phyloP scores from a whole-genome alignment of 805 yeast species.

The Metschnikowia peoriensis region DNA sequence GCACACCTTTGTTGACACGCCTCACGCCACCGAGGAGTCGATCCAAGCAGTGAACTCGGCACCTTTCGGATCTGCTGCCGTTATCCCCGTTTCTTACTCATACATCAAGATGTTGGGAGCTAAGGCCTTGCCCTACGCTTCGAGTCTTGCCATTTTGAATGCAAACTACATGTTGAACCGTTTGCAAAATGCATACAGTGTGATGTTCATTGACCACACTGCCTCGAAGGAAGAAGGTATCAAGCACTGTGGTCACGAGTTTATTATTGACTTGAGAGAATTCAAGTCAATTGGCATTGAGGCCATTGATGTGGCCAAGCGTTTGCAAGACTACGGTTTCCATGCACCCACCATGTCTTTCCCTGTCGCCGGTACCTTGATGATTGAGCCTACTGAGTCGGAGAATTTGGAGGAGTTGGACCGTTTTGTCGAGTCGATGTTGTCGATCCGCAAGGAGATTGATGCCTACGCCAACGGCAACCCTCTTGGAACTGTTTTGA shows the following conservation, averaged over 20 bases:
- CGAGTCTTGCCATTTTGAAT: slow-evolving; percentile 86
- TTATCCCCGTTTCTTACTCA: slow-evolving; percentile 89
- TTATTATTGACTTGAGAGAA: slow-evolving; percentile 85
- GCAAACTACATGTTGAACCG: slow-evolving; percentile 93
- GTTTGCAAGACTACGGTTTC: slow-evolving; percentile 97
- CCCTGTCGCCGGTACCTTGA: slow-evolving; percentile 96
- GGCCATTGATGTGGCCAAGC: slow-evolving; percentile 95
- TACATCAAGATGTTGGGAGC: slow-evolving; percentile 95
- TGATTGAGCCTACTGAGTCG: slow-evolving; percentile 98
- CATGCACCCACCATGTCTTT: slow-evolving; percentile 99
- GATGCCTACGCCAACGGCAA: slow-evolving; percentile 65
- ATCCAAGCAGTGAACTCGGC: slow-evolving; percentile 86
- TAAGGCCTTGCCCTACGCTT: slow-evolving; percentile 77
- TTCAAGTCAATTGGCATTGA: slow-evolving; percentile 80
- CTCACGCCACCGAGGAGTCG: slow-evolving; percentile 45
- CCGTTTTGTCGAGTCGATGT: slow-evolving; percentile 84
- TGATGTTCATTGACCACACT: slow-evolving; percentile 64
- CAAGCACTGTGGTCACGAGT: slow-evolving; percentile 93
- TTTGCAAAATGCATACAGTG: slow-evolving; percentile 65
- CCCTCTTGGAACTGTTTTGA: slow-evolving; percentile 66
- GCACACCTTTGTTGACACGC: slow-evolving; percentile 61
- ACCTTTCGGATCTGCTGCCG: slow-evolving; percentile 93
- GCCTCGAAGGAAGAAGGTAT: slow-evolving; percentile 43
- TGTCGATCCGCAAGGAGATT: slow-evolving; percentile 80
- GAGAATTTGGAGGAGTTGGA: slow-evolving; percentile 87